Evolutionary conservation across 2,329 filamentous ascomycete species (phyloP), one percentile per base, ranked within the genome.

Genomic region (Arthrobotrys conoides): DNA sequence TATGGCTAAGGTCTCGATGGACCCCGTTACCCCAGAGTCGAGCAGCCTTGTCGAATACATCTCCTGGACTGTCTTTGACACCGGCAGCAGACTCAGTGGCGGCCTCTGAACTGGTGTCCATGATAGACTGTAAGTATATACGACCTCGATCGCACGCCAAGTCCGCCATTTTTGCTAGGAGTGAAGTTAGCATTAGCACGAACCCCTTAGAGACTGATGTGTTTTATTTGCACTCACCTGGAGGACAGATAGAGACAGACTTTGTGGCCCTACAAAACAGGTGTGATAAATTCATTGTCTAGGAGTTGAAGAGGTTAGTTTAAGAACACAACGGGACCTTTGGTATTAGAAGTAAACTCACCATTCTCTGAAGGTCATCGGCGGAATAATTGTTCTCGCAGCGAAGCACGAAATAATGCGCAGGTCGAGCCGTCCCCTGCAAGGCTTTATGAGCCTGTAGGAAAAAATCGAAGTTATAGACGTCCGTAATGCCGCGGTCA

Each of bases 181-280:
- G 16, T 9, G 12, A 27, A 33, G 30, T 66, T 38, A 59, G 66
- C 16, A 41, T 12, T n/a, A n/a, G n/a, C n/a, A n/a, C n/a, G n/a
- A 41, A 16, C 12, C 14, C 14, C 14, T 12, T 41, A n/a, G 12
- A 41, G 12, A 5, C 38, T n/a, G 14, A 10, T 30, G 27, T 30
- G 4, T 36, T 36, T 10, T 3, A 4, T 12, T 5, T 12, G 38
- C 16, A 53, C 44, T 59, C 46, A 76, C 66, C 66, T 24, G 94
- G 93, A 0, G 94, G 93, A 81, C 92, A 96, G 80, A 97, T 90
- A 82, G 91, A 93, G 53, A 97, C 93, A 0, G 93, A 91, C 84
- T 94, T 95, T n/a, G 93, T 96, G 0, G 94, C 93, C 8, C 94
- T 90, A 8, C 92, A 92, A 82, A 92, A 97, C 0, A 93, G 86